Evolutionary conservation across 352 stramenopile genomes (phyloP), one percentile per base, ranked within the genome.

Genomic region (Pythium guiyangense): DNA sequence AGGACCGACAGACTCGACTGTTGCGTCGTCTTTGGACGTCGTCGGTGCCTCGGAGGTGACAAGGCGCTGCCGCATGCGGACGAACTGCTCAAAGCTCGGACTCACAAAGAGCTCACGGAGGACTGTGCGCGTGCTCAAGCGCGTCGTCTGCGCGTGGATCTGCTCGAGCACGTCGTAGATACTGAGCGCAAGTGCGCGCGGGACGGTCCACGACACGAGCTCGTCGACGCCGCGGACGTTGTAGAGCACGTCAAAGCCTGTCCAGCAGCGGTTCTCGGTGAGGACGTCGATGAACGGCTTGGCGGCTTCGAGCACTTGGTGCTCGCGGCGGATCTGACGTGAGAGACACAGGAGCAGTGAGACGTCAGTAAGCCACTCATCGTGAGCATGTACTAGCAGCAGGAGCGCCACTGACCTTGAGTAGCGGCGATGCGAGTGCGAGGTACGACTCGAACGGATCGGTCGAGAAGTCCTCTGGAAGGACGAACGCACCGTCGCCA

Each of bases 91-190:
- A 48, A 86, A 89, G 8, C 51, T 46, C 18, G 61, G 55, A 45
- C 70, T 83, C 8, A 87, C 52, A 2, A 60, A 61, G 54, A 73
- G 65, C 52, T 87, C 64, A 3, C 64, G 66, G n/a, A 71, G 57
- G 34, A 86, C 69, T 43, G 71, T 80, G 18, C 66, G 60, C 12
- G 69, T 73, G 39, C 76, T 71, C 15, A 74, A 47, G 31, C 76
- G 63, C 15, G 67, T 62, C 9, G 57, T 74, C 40, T 88, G 74
- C 1, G 39, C 12, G 15, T 84, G 73, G 6, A 88, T 64, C 9
- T 73, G 61, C 50, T 79, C 62, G 18, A 90, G 77, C 10, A 85
- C 69, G 34, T 73, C 67, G 56, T 80, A 89, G 25, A 90, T 74
- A 0, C 48, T 69, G 48, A 71, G 62, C 5, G 74, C 79, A 4